Evolutionary conservation across 495 filamentous ascomycete genomes (phyloP).

Genomic region (Aspergillus nanangensis): DNA sequence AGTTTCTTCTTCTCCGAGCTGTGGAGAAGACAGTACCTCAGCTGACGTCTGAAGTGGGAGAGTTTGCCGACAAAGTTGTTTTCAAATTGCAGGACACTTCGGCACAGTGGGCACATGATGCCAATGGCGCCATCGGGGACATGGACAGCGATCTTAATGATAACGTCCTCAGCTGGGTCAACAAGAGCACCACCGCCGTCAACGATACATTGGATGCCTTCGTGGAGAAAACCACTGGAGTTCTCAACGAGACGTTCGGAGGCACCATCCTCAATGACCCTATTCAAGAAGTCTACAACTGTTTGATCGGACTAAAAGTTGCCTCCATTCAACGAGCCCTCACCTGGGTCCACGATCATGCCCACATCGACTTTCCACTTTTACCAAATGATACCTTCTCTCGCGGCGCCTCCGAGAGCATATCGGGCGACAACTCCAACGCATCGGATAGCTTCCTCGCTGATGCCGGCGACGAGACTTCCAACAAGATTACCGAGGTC

Average conservation of each 20-base stretch:
- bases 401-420: constrained; percentile 62
- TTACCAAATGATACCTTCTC: constrained; percentile 82
- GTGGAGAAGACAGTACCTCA: constrained; percentile 74
- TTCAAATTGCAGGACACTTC: constrained; percentile 66
- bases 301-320: constrained; percentile 72
- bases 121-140: constrained; percentile 66
- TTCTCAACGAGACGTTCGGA: constrained; percentile 73
- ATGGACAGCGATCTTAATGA: constrained; percentile 73
- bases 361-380: constrained; percentile 74
- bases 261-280: constrained; percentile 71
- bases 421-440: constrained; percentile 34
- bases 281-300: constrained; percentile 67
- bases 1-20: constrained; percentile 69
- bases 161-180: constrained; percentile 86
- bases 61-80: constrained; percentile 80
- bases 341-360: constrained; percentile 84
- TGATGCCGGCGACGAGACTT: constrained; percentile 59
- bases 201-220: constrained; percentile 85
- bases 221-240: constrained; percentile 64
- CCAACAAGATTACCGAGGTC: constrained; percentile 76
- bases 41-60: constrained; percentile 69
- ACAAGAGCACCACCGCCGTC: constrained; percentile 70
- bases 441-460: constrained; percentile 68
- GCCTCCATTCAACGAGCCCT: constrained; percentile 74
- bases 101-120: constrained; percentile 66